A percentile compares a stretch with the other conserved stretches of the same genome.
Evolutionary conservation across 2,329 filamentous ascomycete genomes (phyloP).

Genomic region (Pseudogymnoascus sp.): DNA sequence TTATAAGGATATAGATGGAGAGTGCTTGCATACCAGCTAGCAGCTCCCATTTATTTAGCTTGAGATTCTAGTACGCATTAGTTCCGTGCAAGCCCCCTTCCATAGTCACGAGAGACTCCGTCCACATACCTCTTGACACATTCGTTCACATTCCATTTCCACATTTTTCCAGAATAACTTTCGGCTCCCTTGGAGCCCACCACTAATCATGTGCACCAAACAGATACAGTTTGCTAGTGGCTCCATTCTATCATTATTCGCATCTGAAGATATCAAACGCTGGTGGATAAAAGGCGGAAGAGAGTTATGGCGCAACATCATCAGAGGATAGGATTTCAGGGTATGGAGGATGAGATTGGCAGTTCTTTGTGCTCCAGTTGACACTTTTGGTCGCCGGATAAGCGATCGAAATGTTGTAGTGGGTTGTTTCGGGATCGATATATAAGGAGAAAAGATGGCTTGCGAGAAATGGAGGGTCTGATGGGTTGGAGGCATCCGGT

Average conservation of each 20-base stretch:
- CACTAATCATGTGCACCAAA: slow-evolving; percentile 35
- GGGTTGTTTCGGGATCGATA: slow-evolving; percentile 24
- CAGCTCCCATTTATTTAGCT: slow-evolving; percentile 32
- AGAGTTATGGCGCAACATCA: slow-evolving; percentile 32
- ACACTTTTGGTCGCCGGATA: slow-evolving; percentile 22
- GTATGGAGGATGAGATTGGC: slow-evolving; percentile 34
- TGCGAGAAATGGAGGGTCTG: slow-evolving; percentile 16
- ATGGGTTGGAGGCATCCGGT: slow-evolving; percentile 15
- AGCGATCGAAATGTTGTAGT: slow-evolving; percentile 24
- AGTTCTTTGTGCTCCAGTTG: slow-evolving; percentile 27
- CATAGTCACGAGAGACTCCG: slow-evolving; percentile 3
- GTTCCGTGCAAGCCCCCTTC: slow-evolving; percentile 2
- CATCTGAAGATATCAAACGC: slow-evolving; percentile 21
- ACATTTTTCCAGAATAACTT: slow-evolving; percentile 41
- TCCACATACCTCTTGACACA: slow-evolving; percentile 30
- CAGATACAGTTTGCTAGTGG: slow-evolving; percentile 36
- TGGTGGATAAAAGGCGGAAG: slow-evolving; percentile 40
- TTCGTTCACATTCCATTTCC: slow-evolving; percentile 35
- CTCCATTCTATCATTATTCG: slow-evolving; percentile 27
- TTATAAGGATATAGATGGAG: slow-evolving; percentile 36
- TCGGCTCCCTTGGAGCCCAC: slow-evolving; percentile 28
- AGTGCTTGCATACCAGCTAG: slow-evolving; percentile 39
- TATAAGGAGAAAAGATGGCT: slow-evolving; percentile 13
- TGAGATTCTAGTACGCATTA: slow-evolving; percentile 23
- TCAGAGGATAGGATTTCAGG: slow-evolving; percentile 36